phyloP scores from a whole-genome alignment of 2,329 filamentous ascomycete species.

The Fusarium virguliforme region DNA sequence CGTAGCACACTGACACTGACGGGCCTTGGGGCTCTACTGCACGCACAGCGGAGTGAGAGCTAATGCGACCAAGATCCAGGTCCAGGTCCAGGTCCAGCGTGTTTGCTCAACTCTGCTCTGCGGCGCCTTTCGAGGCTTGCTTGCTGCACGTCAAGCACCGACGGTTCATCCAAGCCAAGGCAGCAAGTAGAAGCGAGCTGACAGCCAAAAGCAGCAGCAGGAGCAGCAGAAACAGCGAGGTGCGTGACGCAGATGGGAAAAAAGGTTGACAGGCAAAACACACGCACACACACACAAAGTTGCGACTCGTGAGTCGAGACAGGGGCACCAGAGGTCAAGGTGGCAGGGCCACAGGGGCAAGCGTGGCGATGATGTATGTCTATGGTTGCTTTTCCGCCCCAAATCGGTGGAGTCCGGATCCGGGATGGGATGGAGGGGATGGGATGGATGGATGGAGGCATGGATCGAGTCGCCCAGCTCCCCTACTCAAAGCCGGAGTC shows the following conservation, averaged over 20 bases:
- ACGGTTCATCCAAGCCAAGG: constrained; percentile 17
- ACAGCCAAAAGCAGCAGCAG: neutral
- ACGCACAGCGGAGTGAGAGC: neutral
- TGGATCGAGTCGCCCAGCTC: constrained; percentile 49
- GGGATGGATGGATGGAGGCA: constrained; percentile 51
- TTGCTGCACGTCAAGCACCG: neutral
- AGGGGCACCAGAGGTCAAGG: constrained; percentile 49
- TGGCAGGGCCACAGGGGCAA: constrained; percentile 51
- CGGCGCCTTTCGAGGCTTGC: constrained; percentile 21
- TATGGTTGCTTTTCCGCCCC: constrained; percentile 54
- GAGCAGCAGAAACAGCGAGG: neutral
- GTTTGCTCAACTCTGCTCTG: constrained; percentile 3
- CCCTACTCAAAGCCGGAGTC: constrained; percentile 47
- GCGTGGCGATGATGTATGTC: constrained; percentile 55
- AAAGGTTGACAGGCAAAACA: constrained; percentile 33
- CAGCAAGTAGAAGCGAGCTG: constrained; percentile 35
- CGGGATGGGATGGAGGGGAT: constrained; percentile 19
- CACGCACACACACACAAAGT: constrained; percentile 14
- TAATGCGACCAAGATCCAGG: too few relatives aligned
- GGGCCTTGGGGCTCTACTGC: constrained; percentile 22
- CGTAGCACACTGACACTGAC: constrained; percentile 48
- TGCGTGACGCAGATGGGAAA: constrained; percentile 38
- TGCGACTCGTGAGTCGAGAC: constrained; percentile 42
- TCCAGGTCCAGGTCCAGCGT: too few relatives aligned
- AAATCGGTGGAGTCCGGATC: constrained; percentile 58